A percentile compares a stretch with the other conserved stretches of the same genome.
phyloP scores from a whole-genome alignment of 2,329 filamentous ascomycete species.

The Claviceps maximensis region DNA sequence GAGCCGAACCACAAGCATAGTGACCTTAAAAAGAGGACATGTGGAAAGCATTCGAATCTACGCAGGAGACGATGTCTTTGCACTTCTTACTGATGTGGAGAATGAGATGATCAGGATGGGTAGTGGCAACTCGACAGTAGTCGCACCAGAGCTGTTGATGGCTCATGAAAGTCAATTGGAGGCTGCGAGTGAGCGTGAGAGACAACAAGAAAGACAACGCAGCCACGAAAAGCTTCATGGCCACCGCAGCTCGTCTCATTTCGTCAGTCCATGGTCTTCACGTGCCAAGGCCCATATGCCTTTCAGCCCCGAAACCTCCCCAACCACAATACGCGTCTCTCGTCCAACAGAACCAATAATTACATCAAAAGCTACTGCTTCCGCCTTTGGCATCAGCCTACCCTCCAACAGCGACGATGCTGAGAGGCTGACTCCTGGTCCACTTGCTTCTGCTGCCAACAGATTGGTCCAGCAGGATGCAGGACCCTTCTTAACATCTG shows the following conservation, averaged over 20 bases:
- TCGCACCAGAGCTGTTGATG: neutral
- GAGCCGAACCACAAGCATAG: conserved; percentile 13
- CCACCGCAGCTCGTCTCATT: conserved; percentile 6
- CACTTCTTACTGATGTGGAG: conserved; percentile 54
- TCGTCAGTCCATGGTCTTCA: conserved; percentile 10
- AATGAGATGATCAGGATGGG: conserved; percentile 26
- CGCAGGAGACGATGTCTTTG: conserved; percentile 53
- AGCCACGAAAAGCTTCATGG: conserved; percentile 39
- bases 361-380: neutral
- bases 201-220: conserved; percentile 35
- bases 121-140: conserved; percentile 6
- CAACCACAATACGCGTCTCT: conserved; percentile 9
- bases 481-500: conserved; percentile 33
- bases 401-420: neutral
- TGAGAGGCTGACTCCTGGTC: neutral
- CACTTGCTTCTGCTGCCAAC: neutral
- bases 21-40: conserved; percentile 23
- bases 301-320: neutral
- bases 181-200: conserved; percentile 11
- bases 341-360: conserved; percentile 20
- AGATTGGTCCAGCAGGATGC: conserved; percentile 10
- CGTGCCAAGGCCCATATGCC: conserved; percentile 6
- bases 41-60: conserved; percentile 57
- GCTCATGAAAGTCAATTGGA: neutral
- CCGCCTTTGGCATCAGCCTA: neutral